These are phyloP conservation scores for Epichloe festucae DNA, from an alignment of 2,329 filamentous ascomycete genomes.

Conservation along the genomic window DNA sequence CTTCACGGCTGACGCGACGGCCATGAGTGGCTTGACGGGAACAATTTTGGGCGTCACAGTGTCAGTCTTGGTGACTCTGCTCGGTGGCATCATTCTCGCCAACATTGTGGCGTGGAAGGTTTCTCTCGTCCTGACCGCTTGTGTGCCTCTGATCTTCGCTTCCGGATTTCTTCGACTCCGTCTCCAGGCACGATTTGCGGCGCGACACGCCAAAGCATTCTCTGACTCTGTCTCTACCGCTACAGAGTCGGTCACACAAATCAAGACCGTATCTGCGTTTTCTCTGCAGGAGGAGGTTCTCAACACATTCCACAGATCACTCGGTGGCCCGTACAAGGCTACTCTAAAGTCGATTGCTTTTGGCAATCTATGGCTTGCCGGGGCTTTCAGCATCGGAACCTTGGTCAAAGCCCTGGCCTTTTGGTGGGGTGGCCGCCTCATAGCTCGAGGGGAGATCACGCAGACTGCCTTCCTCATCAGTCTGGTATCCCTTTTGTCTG, in stretches of 20 bases:
- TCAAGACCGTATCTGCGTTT: conserved; percentile 48
- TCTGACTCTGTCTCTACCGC: conserved; percentile 50
- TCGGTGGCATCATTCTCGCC: conserved; percentile 54
- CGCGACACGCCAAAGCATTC: conserved; percentile 51
- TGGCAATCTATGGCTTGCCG: conserved; percentile 47
- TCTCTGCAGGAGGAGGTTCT: conserved; percentile 40
- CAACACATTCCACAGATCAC: conserved; percentile 37
- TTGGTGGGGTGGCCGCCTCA: conserved; percentile 66
- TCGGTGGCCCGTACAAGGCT: conserved; percentile 39
- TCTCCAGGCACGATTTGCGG: conserved; percentile 47
- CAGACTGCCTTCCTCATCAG: conserved; percentile 63
- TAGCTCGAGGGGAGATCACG: conserved; percentile 50
- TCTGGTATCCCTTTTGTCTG: conserved; percentile 47
- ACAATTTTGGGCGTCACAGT: conserved; percentile 58
- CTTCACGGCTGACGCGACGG: conserved; percentile 56
- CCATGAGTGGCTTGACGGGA: conserved; percentile 55
- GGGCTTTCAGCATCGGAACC: conserved; percentile 48
- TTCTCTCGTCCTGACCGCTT: conserved; percentile 55
- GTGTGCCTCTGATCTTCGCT: conserved; percentile 55
- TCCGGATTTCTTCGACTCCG: conserved; percentile 57
- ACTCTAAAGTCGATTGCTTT: conserved; percentile 35
- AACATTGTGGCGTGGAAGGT: conserved; percentile 67
- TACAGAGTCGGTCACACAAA: conserved; percentile 52
- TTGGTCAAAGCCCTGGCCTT: conserved; percentile 64
- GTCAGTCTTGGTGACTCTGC: conserved; percentile 53